Base-by-base conservation (phyloP, 768 basidiomycete species). In the Clavaria fumosa region DNA sequence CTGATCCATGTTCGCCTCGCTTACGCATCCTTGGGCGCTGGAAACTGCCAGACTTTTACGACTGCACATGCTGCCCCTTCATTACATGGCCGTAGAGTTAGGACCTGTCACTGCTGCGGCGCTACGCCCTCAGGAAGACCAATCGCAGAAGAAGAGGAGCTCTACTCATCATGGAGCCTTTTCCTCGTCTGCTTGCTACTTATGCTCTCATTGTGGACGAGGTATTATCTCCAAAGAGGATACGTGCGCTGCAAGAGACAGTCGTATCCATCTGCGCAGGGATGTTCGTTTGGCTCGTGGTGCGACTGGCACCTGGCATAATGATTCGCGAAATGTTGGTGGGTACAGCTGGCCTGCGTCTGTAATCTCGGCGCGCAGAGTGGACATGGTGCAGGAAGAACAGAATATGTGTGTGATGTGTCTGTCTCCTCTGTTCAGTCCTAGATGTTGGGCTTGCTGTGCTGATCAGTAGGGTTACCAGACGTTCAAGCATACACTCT, bases 251-350 rank as follows among this genome's bases (percentile, higher is more conserved):
- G 9, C 90, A 99, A 50, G 95, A 99, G 60, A 99, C 95, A 0
- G 66, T 96, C 21, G 84, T 99, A 14, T 83, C 91, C 15, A 89
- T 97, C 45, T 75, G 90, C 52, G 89, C 90, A 5, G 90, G 95
- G 28, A 96, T 95, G 88, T 70, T 81, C 21, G 95, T 99, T 30
- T 95, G 95, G 1, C 61, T 95, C 44, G 70, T 95, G 35, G 78
- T 97, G 27, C 67, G 95, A 45, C 63, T 97, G 30, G 77, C 84
- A 1, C 91, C 91, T 0, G 93, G 90, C 6, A 84, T 79, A 40
- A 76, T 93, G 70, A 96, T 99, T 43, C 68, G 89, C 49, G 88
- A 91, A 52, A 99, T 99, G 93, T 65, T 99, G 64, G 90, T 91
- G 61, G 69, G 89, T 58, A 18, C 21, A 11, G 15, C 17, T 11